Evolutionary conservation across 768 basidiomycete genomes (phyloP).

Genomic region (Tricholoma terreum): DNA sequence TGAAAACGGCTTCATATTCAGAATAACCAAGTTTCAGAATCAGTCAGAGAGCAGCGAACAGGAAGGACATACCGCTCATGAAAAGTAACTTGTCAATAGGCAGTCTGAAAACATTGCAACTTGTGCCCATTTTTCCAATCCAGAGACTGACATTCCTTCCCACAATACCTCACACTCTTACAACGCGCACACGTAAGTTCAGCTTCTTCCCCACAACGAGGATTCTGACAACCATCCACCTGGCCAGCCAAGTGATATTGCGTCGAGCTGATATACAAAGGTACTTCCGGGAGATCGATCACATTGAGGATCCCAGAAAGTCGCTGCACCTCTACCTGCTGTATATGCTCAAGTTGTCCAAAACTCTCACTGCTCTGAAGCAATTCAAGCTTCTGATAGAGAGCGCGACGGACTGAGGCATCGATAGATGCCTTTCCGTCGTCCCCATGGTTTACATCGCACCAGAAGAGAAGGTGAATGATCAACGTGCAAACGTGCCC

Average conservation of each 20-base stretch:
- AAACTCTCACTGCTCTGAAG: background rate
- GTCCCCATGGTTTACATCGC: background rate
- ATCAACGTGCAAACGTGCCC: background rate
- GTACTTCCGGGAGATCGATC: background rate
- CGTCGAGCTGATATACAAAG: background rate
- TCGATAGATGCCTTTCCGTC: background rate
- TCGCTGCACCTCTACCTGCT: background rate
- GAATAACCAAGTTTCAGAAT: too few relatives aligned
- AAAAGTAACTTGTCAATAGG: background rate
- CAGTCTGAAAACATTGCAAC: background rate
- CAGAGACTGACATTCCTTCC: background rate
- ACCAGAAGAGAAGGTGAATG: background rate
- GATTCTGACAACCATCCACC: background rate
- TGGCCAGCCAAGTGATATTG: background rate
- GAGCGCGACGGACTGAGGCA: background rate
- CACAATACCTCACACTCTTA: background rate
- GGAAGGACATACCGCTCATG: too few relatives aligned
- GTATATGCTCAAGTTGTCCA: background rate
- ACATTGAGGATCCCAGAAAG: background rate
- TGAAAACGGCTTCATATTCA: too few relatives aligned
- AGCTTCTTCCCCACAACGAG: background rate
- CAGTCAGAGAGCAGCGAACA: too few relatives aligned
- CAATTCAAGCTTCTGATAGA: background rate
- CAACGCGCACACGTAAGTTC: background rate
- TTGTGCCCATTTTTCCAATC: background rate